Conservation (phyloP, 805 yeast genomes). For the Dipodascus albidus region DNA sequence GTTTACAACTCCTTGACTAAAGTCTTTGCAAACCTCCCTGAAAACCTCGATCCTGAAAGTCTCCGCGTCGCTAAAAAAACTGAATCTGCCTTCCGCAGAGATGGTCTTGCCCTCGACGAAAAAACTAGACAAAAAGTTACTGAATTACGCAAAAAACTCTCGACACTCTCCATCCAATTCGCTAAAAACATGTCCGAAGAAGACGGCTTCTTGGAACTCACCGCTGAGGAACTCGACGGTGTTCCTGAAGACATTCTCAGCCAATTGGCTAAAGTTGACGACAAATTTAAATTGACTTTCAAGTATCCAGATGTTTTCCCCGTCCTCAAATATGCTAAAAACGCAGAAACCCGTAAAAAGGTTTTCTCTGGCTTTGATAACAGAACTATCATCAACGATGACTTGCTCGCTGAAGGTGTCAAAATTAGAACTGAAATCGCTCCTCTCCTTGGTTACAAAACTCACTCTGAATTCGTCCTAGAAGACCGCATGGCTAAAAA, state of each 20-base stretch:
- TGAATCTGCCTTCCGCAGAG: conserved; percentile 46
- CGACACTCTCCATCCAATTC: conserved; percentile 45
- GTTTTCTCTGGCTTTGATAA: conserved; percentile 61
- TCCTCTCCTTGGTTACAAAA: conserved; percentile 48
- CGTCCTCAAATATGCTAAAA: conserved; percentile 59
- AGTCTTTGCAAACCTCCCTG: conserved; percentile 30
- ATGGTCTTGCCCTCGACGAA: conserved; percentile 53
- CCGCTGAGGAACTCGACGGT: conserved; percentile 58
- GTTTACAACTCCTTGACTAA: conserved; percentile 47
- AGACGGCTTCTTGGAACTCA: conserved; percentile 46
- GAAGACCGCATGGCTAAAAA: conserved; percentile 76
- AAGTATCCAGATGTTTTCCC: conserved; percentile 76
- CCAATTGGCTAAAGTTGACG: conserved; percentile 35
- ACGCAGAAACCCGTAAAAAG: conserved; percentile 49
- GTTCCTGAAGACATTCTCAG: conserved; percentile 54
- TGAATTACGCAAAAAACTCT: conserved; percentile 45
- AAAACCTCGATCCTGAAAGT: conserved; percentile 40
- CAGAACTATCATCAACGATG: conserved; percentile 50
- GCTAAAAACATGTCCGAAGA: conserved; percentile 63
- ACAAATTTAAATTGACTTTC: conserved; percentile 52
- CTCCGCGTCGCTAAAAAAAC: conserved; percentile 45
- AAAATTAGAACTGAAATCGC: conserved; percentile 53
- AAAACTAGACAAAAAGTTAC: conserved; percentile 46
- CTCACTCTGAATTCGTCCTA: conserved; percentile 57
- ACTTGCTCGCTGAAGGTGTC: conserved; percentile 47